These are phyloP conservation scores for Rhynchosporium graminicola DNA, from an alignment of 2,329 filamentous ascomycete genomes.

Conservation along the genomic window DNA sequence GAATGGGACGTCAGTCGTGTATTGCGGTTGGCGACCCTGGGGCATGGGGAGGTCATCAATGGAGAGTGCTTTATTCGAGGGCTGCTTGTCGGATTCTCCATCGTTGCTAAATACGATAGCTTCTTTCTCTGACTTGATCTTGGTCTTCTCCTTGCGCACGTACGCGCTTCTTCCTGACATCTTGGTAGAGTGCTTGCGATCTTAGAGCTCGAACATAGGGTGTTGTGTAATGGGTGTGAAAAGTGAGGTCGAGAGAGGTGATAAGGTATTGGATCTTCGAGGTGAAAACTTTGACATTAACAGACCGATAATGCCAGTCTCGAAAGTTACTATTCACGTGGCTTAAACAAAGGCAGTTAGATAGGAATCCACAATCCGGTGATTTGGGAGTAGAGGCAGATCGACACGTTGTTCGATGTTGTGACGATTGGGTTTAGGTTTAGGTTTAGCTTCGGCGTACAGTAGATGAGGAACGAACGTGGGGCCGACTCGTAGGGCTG, in stretches of 20 bases:
- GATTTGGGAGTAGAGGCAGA: slow-evolving; percentile 2
- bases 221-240: neutral
- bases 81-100: slow-evolving; percentile 13
- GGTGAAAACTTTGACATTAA: neutral
- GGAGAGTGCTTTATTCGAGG: slow-evolving; percentile 21
- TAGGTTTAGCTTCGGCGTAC: neutral
- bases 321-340: neutral
- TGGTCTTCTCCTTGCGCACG: slow-evolving; percentile 59
- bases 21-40: slow-evolving; percentile 14
- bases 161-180: slow-evolving; percentile 62
- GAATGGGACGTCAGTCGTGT: slow-evolving; percentile 16
- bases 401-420: neutral
- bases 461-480: slow-evolving; percentile 4
- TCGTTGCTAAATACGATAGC: neutral
- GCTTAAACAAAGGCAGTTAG: too few species aligned
- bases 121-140: slow-evolving; percentile 40
- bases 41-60: slow-evolving; percentile 30
- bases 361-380: neutral
- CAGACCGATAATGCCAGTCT: neutral
- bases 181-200: slow-evolving; percentile 20
- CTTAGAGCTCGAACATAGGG: slow-evolving; percentile 4
- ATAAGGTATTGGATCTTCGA: neutral
- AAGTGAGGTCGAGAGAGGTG: neutral
- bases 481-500: slow-evolving; percentile 11
- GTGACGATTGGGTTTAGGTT: neutral